phyloP scores from a whole-genome alignment of 1,139 yeast species.

The Saccharomyces hybrid region DNA sequence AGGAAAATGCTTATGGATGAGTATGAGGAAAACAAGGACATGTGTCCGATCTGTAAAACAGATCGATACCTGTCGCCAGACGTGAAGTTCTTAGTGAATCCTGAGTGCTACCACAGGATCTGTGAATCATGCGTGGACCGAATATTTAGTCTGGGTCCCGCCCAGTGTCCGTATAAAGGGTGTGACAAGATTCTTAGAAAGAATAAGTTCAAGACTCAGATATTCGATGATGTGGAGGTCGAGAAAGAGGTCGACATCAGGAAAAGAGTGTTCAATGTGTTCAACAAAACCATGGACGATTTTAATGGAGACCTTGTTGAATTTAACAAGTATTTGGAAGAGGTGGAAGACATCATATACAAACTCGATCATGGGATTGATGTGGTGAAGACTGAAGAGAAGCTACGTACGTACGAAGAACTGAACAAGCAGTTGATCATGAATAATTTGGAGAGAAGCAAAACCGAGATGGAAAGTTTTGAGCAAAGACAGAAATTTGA shows the following conservation, averaged over 20 bases:
- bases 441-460: constrained; percentile 64
- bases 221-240: constrained; percentile 81
- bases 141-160: constrained; percentile 88
- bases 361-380: constrained; percentile 67
- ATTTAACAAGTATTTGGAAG: constrained; percentile 73
- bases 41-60: constrained; percentile 97
- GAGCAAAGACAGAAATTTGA: constrained; percentile 45
- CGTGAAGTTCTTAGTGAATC: constrained; percentile 84
- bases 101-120: constrained; percentile 95
- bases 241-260: constrained; percentile 91
- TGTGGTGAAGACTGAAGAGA: constrained; percentile 61
- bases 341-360: constrained; percentile 72
- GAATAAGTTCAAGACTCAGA: constrained; percentile 83
- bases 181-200: constrained; percentile 83
- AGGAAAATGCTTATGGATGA: constrained; percentile 17
- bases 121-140: constrained; percentile 96
- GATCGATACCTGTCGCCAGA: constrained; percentile 91
- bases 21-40: constrained; percentile 45
- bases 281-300: constrained; percentile 74
- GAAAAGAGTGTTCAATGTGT: constrained; percentile 64
- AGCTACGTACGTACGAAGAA: constrained; percentile 62
- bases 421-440: constrained; percentile 69
- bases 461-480: constrained; percentile 57
- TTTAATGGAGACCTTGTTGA: constrained; percentile 50
- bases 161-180: constrained; percentile 90